phyloP scores from a whole-genome alignment of 768 basidiomycete species.

The Mycena venus region DNA sequence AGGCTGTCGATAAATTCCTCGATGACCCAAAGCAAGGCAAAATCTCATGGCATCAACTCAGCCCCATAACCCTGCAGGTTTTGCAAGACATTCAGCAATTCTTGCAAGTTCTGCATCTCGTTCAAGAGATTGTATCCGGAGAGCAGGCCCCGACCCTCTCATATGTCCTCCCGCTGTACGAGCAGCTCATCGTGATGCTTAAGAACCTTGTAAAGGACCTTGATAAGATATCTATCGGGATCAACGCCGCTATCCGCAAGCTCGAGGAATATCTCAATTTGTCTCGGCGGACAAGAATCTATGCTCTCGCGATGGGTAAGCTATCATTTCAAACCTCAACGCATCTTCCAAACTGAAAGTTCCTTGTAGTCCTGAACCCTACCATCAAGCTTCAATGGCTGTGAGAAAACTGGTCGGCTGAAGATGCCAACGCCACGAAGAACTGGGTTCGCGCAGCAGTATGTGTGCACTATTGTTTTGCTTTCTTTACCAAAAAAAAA shows the following conservation, averaged over 20 bases:
- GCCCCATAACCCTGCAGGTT: conserved; percentile 27
- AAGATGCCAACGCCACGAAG: neutral
- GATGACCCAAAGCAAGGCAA: conserved; percentile 22
- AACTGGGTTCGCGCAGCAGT: neutral
- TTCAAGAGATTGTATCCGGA: conserved; percentile 42
- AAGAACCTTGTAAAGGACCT: conserved; percentile 11
- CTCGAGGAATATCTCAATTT: conserved; percentile 34
- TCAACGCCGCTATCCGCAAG: conserved; percentile 32
- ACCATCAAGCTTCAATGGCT: conserved; percentile 27
- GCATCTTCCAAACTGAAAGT: neutral
- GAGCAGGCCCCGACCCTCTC: conserved; percentile 48
- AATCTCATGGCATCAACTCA: conserved; percentile 17
- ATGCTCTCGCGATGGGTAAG: conserved; percentile 36
- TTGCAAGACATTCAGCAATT: conserved; percentile 39
- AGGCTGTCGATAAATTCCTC: conserved; percentile 5
- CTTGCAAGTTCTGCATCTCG: conserved; percentile 37
- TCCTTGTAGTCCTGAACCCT: conserved; percentile 30
- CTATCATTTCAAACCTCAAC: too few relatives aligned
- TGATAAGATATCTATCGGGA: conserved; percentile 1
- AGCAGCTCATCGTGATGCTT: conserved; percentile 39
- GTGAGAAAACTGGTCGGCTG: conserved; percentile 1
- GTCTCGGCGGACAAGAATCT: conserved; percentile 29
- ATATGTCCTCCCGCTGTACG: conserved; percentile 43
- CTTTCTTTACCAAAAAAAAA: neutral
- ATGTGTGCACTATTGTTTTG: neutral